Base-by-base conservation (phyloP, 352 stramenopile genomes). In the Phytophthora ohioensis region DNA sequence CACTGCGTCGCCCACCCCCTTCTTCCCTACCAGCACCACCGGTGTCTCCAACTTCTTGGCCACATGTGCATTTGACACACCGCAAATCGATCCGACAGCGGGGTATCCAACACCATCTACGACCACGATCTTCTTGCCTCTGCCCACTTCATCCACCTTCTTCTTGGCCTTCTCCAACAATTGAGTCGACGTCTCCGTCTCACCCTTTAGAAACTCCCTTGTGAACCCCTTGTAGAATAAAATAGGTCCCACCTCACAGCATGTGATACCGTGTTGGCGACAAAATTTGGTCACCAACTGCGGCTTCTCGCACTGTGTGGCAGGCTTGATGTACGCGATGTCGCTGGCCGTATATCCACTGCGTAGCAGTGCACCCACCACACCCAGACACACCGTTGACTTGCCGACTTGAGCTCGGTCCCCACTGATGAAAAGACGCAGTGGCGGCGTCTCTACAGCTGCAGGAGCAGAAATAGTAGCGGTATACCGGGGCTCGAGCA, bases 241-340 rank as follows among this genome's bases (percentile, higher is more conserved):
- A 64, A 99, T 95, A 0, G 97, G 97, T 0, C 97, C 95, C 53
- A 99, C 91, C 61, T 94, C 57, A 84, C 85, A 84, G 81, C 91
- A 94, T 5, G 78, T 60, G 59, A 99, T 95, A 11, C 92, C 94
- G 30, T 94, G 75, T 15, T 85, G 73, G 17, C 94, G 82, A 73
- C 97, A 99, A 78, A 97, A 99, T 43, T 90, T 86, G 64, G 92
- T 81, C 42, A 99, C 90, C 17, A 99, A 76, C 78, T 99, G 97
- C 13, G 89, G 87, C 74, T 91, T 82, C 78, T 99, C 97, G 71
- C 95, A 98, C 82, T 99, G 97, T 17, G 97, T 99, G 15, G 95
- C 96, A 2, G 97, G 97, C 79, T 99, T 99, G 67, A 99, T 99
- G 84, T 99, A 99, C 27, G 87, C 97, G 38, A 99, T 75, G n/a